phyloP scores from a whole-genome alignment of 1,284 basidiomycete genomes.

The Caloboletus inedulis region DNA sequence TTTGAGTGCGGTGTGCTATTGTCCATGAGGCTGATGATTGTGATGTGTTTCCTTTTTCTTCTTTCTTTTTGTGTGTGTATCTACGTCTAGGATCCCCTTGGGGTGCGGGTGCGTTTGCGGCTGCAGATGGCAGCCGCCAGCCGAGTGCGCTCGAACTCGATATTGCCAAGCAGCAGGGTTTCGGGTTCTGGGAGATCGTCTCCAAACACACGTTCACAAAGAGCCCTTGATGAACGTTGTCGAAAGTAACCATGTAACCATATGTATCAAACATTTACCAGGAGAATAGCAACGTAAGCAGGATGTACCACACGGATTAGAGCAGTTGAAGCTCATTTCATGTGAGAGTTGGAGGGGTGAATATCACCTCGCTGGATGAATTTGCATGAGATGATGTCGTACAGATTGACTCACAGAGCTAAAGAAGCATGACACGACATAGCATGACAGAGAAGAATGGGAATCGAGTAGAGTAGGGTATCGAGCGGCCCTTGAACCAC shows the following conservation, averaged over 20 bases:
- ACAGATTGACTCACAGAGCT: background rate
- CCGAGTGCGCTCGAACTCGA: conserved; percentile 45
- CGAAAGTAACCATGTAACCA: background rate
- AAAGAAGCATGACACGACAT: background rate
- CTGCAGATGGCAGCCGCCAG: conserved; percentile 45
- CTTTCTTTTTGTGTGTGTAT: background rate
- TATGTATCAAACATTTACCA: background rate
- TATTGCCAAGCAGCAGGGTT: conserved; percentile 47
- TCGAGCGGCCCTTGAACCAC: background rate
- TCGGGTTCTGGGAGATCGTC: conserved; percentile 30
- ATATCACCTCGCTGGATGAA: background rate
- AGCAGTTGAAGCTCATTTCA: background rate
- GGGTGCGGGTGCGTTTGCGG: conserved; percentile 47
- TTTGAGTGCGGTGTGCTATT: no score
- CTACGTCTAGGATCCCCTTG: conserved; percentile 36
- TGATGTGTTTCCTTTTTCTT: no score
- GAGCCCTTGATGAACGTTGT: no score
- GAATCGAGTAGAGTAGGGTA: no score
- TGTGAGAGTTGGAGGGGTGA: background rate
- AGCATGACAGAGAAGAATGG: background rate
- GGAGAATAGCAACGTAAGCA: background rate
- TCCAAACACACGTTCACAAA: conserved; percentile 14
- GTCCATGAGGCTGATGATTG: background rate
- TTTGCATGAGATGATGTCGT: background rate
- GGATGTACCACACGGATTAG: background rate